A percentile compares a stretch with the other conserved stretches of the same genome.
phyloP scores from a whole-genome alignment of 352 stramenopile genomes.

The Phytophthora foliorum region DNA sequence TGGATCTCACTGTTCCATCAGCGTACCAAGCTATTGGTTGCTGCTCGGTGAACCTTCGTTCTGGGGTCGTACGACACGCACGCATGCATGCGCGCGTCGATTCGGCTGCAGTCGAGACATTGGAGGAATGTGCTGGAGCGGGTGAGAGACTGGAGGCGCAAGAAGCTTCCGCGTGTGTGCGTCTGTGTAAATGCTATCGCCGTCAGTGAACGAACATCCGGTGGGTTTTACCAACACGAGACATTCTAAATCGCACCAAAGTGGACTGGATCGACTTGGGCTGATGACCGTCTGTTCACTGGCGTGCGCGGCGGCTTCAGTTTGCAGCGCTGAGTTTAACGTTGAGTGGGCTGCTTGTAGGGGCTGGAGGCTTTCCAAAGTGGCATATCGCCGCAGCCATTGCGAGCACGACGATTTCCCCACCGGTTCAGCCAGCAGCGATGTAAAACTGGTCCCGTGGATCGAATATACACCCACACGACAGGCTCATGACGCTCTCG shows the following conservation, averaged over 20 bases:
- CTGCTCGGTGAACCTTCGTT: too few species aligned
- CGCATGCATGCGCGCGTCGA: too few species aligned
- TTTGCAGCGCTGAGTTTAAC: neutral
- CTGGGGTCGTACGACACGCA: too few species aligned
- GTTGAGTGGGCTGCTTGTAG: neutral
- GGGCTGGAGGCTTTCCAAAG: neutral
- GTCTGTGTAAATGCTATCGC: neutral
- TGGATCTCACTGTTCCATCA: neutral
- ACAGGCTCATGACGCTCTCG: neutral
- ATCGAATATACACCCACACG: neutral
- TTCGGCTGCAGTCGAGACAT: too few species aligned
- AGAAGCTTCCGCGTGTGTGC: neutral
- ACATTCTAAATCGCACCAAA: neutral
- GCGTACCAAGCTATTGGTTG: too few species aligned
- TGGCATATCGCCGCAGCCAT: neutral
- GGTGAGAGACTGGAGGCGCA: neutral
- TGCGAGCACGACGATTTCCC: neutral
- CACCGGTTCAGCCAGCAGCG: neutral
- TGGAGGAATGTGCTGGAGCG: neutral
- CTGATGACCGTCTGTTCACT: conserved; percentile 17
- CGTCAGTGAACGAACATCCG: neutral
- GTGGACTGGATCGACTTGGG: conserved; percentile 3
- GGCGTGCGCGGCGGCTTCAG: conserved; percentile 7
- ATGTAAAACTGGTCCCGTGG: neutral
- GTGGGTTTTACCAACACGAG: neutral